Evolutionary conservation across 495 filamentous ascomycete species (phyloP).

Genomic region (Parathielavia hyrcaniae): DNA sequence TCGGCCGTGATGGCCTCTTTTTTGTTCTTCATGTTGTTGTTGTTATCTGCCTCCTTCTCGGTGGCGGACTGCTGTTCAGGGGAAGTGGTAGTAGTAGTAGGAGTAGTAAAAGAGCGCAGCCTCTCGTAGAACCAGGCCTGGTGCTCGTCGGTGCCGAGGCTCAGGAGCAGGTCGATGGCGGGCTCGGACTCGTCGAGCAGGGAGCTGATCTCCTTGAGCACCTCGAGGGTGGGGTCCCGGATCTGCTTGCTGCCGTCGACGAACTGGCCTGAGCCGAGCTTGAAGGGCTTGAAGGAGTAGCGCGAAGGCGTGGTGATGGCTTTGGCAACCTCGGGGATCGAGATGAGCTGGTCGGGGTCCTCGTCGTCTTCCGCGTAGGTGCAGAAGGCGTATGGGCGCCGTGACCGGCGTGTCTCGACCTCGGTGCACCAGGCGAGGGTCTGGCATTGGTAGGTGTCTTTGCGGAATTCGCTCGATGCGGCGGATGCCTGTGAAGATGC

Average conservation of each 20-base stretch:
- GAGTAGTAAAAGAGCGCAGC: constrained; percentile 10
- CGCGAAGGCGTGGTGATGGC: constrained; percentile 31
- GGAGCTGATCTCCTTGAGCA: constrained; percentile 27
- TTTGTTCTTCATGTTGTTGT: no score
- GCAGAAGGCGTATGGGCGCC: constrained; percentile 31
- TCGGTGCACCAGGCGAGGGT: constrained; percentile 34
- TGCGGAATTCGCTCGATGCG: constrained; percentile 24
- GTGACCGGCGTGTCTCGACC: constrained; percentile 22
- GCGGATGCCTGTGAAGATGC: constrained; percentile 13
- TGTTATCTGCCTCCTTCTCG: no score
- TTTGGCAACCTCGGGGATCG: constrained; percentile 34
- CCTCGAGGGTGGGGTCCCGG: constrained; percentile 31
- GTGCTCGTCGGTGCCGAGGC: constrained; percentile 31
- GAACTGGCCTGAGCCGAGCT: constrained; percentile 30
- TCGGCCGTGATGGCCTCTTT: constrained; percentile 17
- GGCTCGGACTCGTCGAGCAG: constrained; percentile 22
- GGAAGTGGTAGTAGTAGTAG: no score
- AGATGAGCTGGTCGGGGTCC: constrained; percentile 17
- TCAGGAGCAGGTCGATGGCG: constrained; percentile 28
- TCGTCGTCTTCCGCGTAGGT: constrained; percentile 30
- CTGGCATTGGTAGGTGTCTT: constrained; percentile 30
- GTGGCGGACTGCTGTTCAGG: background rate
- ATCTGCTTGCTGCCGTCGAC: constrained; percentile 35
- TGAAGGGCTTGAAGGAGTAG: constrained; percentile 33
- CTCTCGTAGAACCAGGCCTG: constrained; percentile 34